Evolutionary conservation across 148 eudicot species (phyloP), one percentile per base, ranked within the genome.

Genomic region (Spergularia bocconei): DNA sequence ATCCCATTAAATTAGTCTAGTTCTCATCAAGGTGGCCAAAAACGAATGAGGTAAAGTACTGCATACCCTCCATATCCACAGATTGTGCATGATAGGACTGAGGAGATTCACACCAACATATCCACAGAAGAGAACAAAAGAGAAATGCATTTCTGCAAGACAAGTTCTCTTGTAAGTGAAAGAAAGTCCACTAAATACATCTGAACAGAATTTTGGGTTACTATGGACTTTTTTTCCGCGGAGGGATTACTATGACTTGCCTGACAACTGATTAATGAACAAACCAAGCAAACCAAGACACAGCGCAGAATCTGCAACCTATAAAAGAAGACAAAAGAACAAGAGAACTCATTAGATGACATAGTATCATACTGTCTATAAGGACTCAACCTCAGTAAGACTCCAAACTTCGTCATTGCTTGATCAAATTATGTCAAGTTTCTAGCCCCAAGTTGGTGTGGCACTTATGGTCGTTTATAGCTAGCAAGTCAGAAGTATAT

Each of bases 51-150:
- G 15, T 16, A 63, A 19, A 33, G 25, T 53, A 53, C 36, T 57
- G 9, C 87, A 63, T 88, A 94, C 98, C 96, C 98, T 88, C 98
- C 98, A 94, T 85, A 94, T 90, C 98, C 98, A 94, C 14, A 94
- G 86, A 70, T 94, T 94, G 85, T 94, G 97, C 98, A 94, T 91
- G 72, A 94, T 89, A 70, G 98, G 97, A 84, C 98, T 90, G 69
- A 94, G 91, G 76, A 94, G 96, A 79, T 91, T 91, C 69, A 91
- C 88, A 48, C 98, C 98, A 68, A 87, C 85, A 70, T 82, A 94
- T 63, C 97, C 98, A 77, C 89, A 95, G 68, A 92, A 90, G 73
- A 95, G 96, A 80, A 92, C 87, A 87, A 95, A 95, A 23, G 98
- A 91, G 78, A 90, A 92, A 77, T 88, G 82, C 97, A 92, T 90